Evolutionary conservation across 306 rosid genomes (phyloP), one percentile per base, ranked within the genome.

Genomic region (Hippophae gyantsensis): DNA sequence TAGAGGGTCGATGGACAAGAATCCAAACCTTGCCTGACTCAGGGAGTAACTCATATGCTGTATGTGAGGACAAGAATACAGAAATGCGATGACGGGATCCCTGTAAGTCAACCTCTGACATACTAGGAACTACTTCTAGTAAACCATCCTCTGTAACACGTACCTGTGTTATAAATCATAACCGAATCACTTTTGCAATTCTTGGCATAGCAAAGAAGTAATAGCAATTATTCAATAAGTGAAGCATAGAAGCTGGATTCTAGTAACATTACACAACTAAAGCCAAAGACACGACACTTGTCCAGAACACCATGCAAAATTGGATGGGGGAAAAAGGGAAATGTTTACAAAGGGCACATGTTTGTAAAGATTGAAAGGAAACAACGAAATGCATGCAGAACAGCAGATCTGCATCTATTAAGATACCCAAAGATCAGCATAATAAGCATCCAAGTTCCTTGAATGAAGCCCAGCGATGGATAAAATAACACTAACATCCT

Each of bases 21-120:
- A 65, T 77, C 81, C 99, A 79, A 92, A 93, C 99, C 99, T 93
- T 93, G 89, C 99, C 95, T 74, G 97, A 88, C 94, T 93, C 97
- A 0, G 99, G 99, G 67, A 93, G 95, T 75, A 93, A 75, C 76
- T 93, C 99, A 69, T 88, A 93, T 66, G 77, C 87, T 57, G 94
- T 84, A 65, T 69, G 84, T 48, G 74, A 57, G 9, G 94, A 88
- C 84, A 93, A 72, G 79, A 88, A 88, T 41, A 66, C 75, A 77
- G 95, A 80, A 52, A 93, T 75, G 43, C 86, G 86, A 63, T 82
- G 95, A 53, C 86, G 82, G 13, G 99, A 88, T 66, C 84, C 79
- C 82, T 80, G 95, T 70, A 84, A 57, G 70, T 84, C 95, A 72
- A 69, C 79, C 69, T 88, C 99, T n/a, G 88, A 81, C 68, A 86